phyloP scores from a whole-genome alignment of 257 asterid species.

The Capsicum chinense region DNA sequence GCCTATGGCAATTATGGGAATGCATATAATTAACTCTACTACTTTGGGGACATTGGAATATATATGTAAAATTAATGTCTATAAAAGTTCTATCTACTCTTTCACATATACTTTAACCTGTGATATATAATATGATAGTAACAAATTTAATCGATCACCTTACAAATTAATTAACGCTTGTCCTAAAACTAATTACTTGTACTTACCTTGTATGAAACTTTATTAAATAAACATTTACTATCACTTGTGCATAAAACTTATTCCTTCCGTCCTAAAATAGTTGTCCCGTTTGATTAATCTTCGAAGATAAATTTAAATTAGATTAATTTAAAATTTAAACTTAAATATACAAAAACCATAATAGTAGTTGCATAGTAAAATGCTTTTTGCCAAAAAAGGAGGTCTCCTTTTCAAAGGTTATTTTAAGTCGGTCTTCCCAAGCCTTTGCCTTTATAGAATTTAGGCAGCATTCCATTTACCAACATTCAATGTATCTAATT shows the following conservation, averaged over 20 bases:
- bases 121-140: not conserved
- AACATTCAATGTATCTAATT: slow-evolving; percentile 38
- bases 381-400: not conserved
- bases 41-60: not conserved
- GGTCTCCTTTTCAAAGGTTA: not conserved
- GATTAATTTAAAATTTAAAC: too few relatives aligned
- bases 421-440: not conserved
- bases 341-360: too few relatives aligned
- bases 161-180: not conserved
- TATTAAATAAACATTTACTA: too few relatives aligned
- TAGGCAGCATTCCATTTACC: slow-evolving; percentile 29
- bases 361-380: not conserved
- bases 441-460: not conserved
- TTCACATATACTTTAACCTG: not conserved
- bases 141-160: not conserved
- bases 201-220: not conserved
- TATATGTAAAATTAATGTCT: not conserved
- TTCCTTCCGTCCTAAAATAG: too few relatives aligned
- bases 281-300: too few relatives aligned
- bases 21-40: slow-evolving; percentile 8
- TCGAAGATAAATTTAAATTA: too few relatives aligned
- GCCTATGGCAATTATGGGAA: slow-evolving; percentile 16
- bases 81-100: not conserved
- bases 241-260: too few relatives aligned
- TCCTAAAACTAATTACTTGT: not conserved